Base-by-base conservation (phyloP, 345 rosid species). In the Syzygium aqueum region DNA sequence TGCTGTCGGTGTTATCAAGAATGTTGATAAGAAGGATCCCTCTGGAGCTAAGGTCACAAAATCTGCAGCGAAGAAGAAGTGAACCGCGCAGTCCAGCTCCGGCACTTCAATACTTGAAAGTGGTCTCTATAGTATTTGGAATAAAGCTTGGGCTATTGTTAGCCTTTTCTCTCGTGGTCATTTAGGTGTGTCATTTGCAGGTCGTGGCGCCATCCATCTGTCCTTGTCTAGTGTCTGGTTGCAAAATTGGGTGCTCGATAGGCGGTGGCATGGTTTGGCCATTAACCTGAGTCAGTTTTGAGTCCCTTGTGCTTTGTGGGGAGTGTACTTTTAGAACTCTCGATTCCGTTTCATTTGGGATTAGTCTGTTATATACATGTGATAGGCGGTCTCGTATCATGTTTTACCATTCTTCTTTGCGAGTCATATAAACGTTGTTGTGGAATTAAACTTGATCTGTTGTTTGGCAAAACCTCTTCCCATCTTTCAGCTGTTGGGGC, bases 51-150 rank as follows among this genome's bases (percentile, higher is more conserved):
- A 96, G 94, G 98, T 96, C 11, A 96, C 98, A 57, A 96, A 96
- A 86, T 93, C 98, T 73, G 98, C 98, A 19, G 97, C 88, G 49
- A 96, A 96, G 96, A 96, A 96, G 94, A 96, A 96, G 93, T 96
- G 95, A 95, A 92, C 87, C 87, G 87, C n/a, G 89, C 86, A 11
- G 89, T 86, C 46, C 53, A 12, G 63, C 21, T 33, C 46, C 7
- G 28, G 49, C 85, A 73, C 84, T 5, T 33, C 53, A 5, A 49
- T 57, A 9, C 53, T 5, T 54, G 84, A 82, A 67, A 4, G 22
- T 23, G 43, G 37, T 53, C 84, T 16, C 65, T 13, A 37, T 49
- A 14, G 46, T 84, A 61, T 6, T 27, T 56, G 37, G 54, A 90
- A 89, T 89, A 89, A 89, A 82, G 59, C 82, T 25, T 87, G 86